Evolutionary conservation across 139 green algal genomes (phyloP).

Genomic region (Spirogloea muscicola): DNA sequence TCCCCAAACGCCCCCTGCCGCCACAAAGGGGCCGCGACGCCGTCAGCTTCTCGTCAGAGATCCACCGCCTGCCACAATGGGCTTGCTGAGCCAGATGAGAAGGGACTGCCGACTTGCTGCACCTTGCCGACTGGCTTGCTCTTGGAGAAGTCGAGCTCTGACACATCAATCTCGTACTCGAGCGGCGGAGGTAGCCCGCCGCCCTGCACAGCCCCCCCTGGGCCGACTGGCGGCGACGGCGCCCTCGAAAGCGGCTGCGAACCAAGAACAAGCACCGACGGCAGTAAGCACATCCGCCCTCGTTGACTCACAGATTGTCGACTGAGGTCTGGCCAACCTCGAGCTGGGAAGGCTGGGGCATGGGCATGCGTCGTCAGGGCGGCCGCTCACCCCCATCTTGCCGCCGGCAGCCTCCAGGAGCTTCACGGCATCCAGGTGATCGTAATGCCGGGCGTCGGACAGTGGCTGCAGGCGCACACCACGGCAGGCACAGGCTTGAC

Average conservation of each 20-base stretch:
- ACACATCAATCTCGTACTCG: slow-evolving; percentile 22
- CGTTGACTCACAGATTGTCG: too few relatives aligned
- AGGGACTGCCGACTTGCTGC: neutral
- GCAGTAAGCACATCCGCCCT: too few relatives aligned
- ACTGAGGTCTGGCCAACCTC: too few relatives aligned
- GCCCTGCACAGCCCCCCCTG: too few relatives aligned
- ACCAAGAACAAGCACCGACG: too few relatives aligned
- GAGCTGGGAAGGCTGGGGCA: too few relatives aligned
- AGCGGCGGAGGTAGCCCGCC: neutral
- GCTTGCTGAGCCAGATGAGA: neutral
- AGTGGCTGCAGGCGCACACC: slow-evolving; percentile 5
- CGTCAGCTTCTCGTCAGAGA: neutral
- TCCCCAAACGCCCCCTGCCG: slow-evolving; percentile 52
- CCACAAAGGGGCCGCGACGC: too few relatives aligned
- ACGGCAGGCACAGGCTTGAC: too few relatives aligned
- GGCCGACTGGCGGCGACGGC: too few relatives aligned
- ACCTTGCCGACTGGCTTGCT: slow-evolving; percentile 21
- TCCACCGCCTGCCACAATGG: neutral
- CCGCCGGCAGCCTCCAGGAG: neutral
- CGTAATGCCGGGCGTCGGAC: slow-evolving; percentile 5
- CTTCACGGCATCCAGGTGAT: neutral
- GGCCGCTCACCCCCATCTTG: too few relatives aligned
- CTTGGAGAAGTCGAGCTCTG: slow-evolving; percentile 16
- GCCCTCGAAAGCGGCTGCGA: too few relatives aligned
- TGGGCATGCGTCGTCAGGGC: too few relatives aligned